Evolutionary conservation across 2,329 filamentous ascomycete species (phyloP).

Genomic region (Aspergillus thermomutatus): DNA sequence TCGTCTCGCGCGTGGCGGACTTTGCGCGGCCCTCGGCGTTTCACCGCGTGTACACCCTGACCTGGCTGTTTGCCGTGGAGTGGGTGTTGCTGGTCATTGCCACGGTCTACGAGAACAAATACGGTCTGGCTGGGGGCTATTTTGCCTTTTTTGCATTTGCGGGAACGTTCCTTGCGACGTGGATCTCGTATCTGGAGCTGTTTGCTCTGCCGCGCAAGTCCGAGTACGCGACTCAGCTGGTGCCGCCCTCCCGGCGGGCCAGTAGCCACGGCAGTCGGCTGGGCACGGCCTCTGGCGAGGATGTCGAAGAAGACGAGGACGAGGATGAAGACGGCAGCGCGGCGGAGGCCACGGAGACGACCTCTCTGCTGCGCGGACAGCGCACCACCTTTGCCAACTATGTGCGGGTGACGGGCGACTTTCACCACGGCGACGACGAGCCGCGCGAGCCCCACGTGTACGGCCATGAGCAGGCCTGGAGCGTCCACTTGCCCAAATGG

Average conservation of each 20-base stretch:
- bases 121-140: slow-evolving; percentile 72
- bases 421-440: slow-evolving; percentile 26
- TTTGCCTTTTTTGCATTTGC: slow-evolving; percentile 77
- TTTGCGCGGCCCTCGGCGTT: slow-evolving; percentile 81
- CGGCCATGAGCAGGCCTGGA: slow-evolving; percentile 81
- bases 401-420: slow-evolving; percentile 36
- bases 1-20: slow-evolving; percentile 73
- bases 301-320: slow-evolving; percentile 24
- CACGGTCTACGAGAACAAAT: slow-evolving; percentile 72
- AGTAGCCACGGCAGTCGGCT: slow-evolving; percentile 41
- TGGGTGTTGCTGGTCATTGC: slow-evolving; percentile 71
- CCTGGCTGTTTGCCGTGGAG: slow-evolving; percentile 77
- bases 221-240: slow-evolving; percentile 62
- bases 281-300: slow-evolving; percentile 41
- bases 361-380: slow-evolving; percentile 53
- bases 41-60: slow-evolving; percentile 72
- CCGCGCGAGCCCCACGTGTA: slow-evolving; percentile 47
- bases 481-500: slow-evolving; percentile 71
- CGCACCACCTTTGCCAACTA: slow-evolving; percentile 56
- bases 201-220: slow-evolving; percentile 71
- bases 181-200: slow-evolving; percentile 75
- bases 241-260: slow-evolving; percentile 38
- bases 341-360: slow-evolving; percentile 52
- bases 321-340: slow-evolving; percentile 39
- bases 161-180: slow-evolving; percentile 67